These are phyloP conservation scores for Albophoma yamanashiensis DNA, from an alignment of 2,329 filamentous ascomycete species.

Conservation along the genomic window DNA sequence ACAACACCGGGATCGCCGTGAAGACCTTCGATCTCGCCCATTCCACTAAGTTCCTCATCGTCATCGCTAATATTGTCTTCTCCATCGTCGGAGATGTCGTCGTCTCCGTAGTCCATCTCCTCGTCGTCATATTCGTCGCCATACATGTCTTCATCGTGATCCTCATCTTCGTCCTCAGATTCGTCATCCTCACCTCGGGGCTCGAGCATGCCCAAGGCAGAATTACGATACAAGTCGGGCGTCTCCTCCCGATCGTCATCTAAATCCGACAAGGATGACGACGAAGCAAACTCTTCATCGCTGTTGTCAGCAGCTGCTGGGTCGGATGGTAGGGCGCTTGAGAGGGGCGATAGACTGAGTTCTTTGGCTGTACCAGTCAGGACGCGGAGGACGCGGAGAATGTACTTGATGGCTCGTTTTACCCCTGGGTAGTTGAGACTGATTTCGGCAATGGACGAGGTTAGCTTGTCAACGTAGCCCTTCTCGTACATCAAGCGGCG, in stretches of 20 bases:
- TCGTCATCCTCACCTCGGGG: conserved; percentile 72
- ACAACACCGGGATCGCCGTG: conserved; percentile 52
- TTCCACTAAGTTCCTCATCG: conserved; percentile 70
- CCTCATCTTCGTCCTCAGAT: conserved; percentile 61
- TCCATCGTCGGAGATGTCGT: conserved; percentile 72
- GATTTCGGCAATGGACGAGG: conserved; percentile 85
- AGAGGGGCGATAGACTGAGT: conserved; percentile 52
- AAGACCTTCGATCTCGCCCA: conserved; percentile 75
- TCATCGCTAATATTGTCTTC: conserved; percentile 86
- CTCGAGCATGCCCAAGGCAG: conserved; percentile 89
- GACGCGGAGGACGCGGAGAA: conserved; percentile 78
- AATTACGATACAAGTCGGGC: conserved; percentile 93
- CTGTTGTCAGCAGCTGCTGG: conserved; percentile 56
- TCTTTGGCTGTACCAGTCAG: conserved; percentile 80
- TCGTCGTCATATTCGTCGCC: conserved; percentile 84
- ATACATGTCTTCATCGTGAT: conserved; percentile 85
- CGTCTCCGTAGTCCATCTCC: conserved; percentile 83
- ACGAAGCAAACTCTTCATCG: conserved; percentile 80
- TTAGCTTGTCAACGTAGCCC: conserved; percentile 81
- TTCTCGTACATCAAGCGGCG: conserved; percentile 98
- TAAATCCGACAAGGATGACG: conserved; percentile 80
- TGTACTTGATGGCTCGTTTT: conserved; percentile 92
- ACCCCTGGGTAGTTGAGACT: conserved; percentile 90
- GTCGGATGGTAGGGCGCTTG: conserved; percentile 59
- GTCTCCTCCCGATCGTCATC: conserved; percentile 87